Evolutionary conservation across 805 yeast species (phyloP).

Genomic region (Schwanniomyces vanrijiae): DNA sequence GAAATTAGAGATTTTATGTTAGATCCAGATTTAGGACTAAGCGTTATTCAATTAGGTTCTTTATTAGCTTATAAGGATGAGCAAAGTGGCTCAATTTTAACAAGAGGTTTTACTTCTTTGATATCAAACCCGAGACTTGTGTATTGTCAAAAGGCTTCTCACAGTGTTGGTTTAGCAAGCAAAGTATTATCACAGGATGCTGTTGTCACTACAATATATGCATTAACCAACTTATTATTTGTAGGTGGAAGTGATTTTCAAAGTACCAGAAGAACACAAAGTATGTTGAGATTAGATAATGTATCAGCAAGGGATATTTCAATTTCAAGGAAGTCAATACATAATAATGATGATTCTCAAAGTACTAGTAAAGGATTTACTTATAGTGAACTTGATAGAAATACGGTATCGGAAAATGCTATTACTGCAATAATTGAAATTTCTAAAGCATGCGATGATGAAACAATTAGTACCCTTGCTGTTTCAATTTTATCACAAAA

Average conservation of each 20-base stretch:
- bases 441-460: constrained; percentile 65
- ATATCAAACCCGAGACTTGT: constrained; percentile 56
- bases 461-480: constrained; percentile 71
- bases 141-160: constrained; percentile 54
- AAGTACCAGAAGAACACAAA: constrained; percentile 26
- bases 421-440: constrained; percentile 67
- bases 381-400: constrained; percentile 32
- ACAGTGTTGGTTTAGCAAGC: constrained; percentile 64
- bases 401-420: constrained; percentile 59
- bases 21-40: constrained; percentile 50
- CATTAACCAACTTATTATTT: constrained; percentile 72
- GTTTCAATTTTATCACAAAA: constrained; percentile 84
- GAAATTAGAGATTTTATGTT: constrained; percentile 52
- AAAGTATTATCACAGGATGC: constrained; percentile 75
- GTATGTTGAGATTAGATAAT: constrained; percentile 22
- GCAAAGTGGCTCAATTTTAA: constrained; percentile 35
- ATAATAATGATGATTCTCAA: neutral
- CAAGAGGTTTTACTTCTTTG: constrained; percentile 50
- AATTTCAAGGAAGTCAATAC: constrained; percentile 6
- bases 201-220: constrained; percentile 79
- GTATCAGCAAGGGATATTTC: constrained; percentile 12
- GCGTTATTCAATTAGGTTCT: constrained; percentile 57
- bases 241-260: constrained; percentile 45
- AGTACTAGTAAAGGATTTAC: constrained; percentile 6
- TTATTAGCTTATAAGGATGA: constrained; percentile 47